Evolutionary conservation across 2,329 filamentous ascomycete species (phyloP), one percentile per base, ranked within the genome.

Genomic region (Dactylonectria macrodidyma): DNA sequence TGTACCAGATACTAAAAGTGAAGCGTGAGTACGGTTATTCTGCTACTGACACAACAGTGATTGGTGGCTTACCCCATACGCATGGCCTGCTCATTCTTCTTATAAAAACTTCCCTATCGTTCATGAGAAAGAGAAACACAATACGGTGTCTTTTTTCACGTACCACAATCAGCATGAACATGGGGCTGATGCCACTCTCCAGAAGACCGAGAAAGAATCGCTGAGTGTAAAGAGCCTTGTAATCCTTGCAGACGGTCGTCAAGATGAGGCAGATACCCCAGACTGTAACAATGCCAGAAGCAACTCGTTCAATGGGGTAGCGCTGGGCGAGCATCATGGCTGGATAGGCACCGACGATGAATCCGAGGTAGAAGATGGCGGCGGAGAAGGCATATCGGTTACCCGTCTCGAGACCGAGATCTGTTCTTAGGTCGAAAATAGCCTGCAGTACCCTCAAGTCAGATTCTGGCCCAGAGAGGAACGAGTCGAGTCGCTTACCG

Each of bases 121-220:
- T 3, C 2, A 30, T 12, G 12, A 38, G 14, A 38, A 12, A 26
- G 41, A 44, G 8, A n/a, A 14, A 44, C 19, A 6, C 41, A 44
- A 44, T n/a, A 5, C 1, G 8, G n/a, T n/a, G 2, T 75, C 75
- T 9, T 65, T 1, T 4, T 14, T 16, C 12, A 69, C 72, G 65
- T 52, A 75, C 78, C 2, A 87, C 82, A 50, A 88, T 86, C 58
- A 87, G 81, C 81, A 89, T 88, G 66, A 88, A 89, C 51, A 86
- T 86, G 0, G 88, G 89, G 1, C 85, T 87, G 41, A 90, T 85
- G 24, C 87, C 84, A 3, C 81, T 83, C 72, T 90, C 89, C 1
- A 90, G 75, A 6, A 89, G 81, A 0, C 89, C 89, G 1, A 90
- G 81, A 56, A 88, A 85, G 80, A 90, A 89, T 4, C 87, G 78